Conservation (phyloP, 768 basidiomycete genomes). For the Calocybe cyanea region DNA sequence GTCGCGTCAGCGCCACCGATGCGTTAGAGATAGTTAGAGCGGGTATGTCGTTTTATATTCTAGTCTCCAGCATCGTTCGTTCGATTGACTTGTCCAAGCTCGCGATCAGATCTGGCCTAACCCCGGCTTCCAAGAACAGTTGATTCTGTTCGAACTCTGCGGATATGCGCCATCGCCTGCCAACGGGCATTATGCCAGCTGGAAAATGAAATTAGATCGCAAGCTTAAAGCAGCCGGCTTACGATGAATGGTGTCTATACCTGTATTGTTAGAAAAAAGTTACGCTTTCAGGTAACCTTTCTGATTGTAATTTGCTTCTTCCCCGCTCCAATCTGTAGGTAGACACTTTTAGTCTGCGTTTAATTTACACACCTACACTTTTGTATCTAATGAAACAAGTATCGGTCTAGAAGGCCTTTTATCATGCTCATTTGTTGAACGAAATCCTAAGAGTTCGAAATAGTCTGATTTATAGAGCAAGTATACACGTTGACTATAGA, state of each 20-base stretch:
- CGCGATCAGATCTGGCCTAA: slow-evolving; percentile 78
- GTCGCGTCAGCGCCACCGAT: slow-evolving; percentile 49
- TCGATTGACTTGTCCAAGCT: slow-evolving; percentile 31
- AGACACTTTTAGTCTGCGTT: too few species aligned
- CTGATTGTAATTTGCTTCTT: slow-evolving; percentile 1
- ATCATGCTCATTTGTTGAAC: too few species aligned
- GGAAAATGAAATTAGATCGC: slow-evolving; percentile 54
- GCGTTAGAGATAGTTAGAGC: slow-evolving; percentile 59
- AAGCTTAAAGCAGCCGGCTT: slow-evolving; percentile 41
- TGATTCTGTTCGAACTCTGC: slow-evolving; percentile 73
- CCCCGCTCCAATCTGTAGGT: not conserved
- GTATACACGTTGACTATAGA: too few species aligned
- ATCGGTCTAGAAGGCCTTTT: too few species aligned
- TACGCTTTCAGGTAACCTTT: too few species aligned
- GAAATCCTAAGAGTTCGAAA: too few species aligned
- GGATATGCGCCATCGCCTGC: slow-evolving; percentile 56
- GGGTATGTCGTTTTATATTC: slow-evolving; percentile 34
- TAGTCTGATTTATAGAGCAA: too few species aligned
- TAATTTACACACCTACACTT: too few species aligned
- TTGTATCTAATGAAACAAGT: too few species aligned
- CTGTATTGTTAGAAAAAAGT: not conserved
- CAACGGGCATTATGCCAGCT: slow-evolving; percentile 64
- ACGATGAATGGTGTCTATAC: slow-evolving; percentile 18
- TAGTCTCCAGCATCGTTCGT: not conserved
- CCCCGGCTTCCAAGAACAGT: slow-evolving; percentile 76